These are phyloP conservation scores for Solanum lycopersicoides DNA, from an alignment of 257 asterid species.

Conservation along the genomic window DNA sequence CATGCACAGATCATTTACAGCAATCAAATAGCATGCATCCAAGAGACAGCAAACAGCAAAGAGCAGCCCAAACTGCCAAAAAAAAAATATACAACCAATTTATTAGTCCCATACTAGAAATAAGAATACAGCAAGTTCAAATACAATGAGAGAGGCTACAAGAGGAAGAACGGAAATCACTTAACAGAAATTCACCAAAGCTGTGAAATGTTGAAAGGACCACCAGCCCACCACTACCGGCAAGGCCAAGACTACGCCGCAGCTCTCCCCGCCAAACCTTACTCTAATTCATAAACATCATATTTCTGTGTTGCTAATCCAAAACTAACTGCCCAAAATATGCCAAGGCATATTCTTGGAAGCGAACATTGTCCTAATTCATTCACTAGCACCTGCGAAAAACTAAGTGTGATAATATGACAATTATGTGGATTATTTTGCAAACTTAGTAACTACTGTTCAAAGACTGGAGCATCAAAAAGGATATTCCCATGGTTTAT, in stretches of 20 bases:
- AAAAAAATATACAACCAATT: too few relatives aligned
- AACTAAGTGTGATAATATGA: background rate
- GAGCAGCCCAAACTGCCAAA: background rate
- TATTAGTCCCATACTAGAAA: background rate
- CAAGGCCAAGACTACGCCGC: too few relatives aligned
- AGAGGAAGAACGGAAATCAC: background rate
- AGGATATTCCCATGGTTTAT: background rate
- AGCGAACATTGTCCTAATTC: background rate
- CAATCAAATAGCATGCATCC: slow-evolving; percentile 51
- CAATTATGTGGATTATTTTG: background rate
- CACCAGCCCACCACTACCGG: too few relatives aligned
- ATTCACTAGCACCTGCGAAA: background rate
- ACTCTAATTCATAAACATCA: too few relatives aligned
- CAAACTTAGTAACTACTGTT: too few relatives aligned
- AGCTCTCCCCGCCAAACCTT: too few relatives aligned
- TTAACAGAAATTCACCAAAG: background rate
- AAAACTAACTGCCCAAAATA: too few relatives aligned
- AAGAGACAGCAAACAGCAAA: slow-evolving; percentile 64
- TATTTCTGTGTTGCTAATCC: too few relatives aligned
- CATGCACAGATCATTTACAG: background rate
- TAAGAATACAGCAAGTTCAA: too few relatives aligned
- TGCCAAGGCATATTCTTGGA: too few relatives aligned
- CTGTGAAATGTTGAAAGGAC: background rate
- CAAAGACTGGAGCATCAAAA: background rate
- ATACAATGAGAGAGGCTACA: background rate